These are phyloP conservation scores for Thraustochytrium aureum DNA, from an alignment of 352 stramenopile genomes.

Conservation along the genomic window DNA sequence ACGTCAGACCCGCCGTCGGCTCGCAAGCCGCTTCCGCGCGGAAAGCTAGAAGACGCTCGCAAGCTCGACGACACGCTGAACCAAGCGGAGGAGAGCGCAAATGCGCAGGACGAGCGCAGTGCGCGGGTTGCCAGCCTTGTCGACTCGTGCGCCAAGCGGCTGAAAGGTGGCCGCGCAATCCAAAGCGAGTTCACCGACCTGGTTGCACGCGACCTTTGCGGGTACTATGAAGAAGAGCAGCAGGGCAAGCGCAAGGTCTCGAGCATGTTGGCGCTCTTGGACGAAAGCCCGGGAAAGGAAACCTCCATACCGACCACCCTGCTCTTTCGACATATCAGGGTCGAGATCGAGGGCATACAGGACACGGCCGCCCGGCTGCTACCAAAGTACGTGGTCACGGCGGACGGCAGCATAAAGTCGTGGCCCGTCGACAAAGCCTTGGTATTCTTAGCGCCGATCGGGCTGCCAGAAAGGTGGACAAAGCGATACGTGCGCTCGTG, in stretches of 20 bases:
- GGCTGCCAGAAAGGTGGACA: not conserved
- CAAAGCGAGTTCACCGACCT: not conserved
- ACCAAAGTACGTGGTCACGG: not conserved
- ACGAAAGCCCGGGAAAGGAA: not conserved
- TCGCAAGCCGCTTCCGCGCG: too few relatives aligned
- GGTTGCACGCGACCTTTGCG: not conserved
- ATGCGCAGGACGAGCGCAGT: too few relatives aligned
- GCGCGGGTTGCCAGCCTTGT: not conserved
- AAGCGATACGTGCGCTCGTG: conserved; percentile 3
- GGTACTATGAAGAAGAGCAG: not conserved
- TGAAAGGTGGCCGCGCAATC: not conserved
- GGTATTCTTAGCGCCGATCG: not conserved
- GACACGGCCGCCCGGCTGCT: not conserved
- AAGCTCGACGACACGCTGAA: too few relatives aligned
- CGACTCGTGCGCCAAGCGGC: not conserved
- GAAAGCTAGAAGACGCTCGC: too few relatives aligned
- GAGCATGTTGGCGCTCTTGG: not conserved
- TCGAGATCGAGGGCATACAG: not conserved
- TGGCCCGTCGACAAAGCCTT: not conserved
- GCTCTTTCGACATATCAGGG: not conserved
- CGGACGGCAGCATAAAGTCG: not conserved
- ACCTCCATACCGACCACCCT: not conserved
- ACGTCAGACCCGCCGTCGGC: too few relatives aligned
- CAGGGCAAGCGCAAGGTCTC: not conserved
- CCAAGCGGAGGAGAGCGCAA: too few relatives aligned